Evolutionary conservation across 169 alveolate species (phyloP).

Genomic region (Plasmodium vivax): DNA sequence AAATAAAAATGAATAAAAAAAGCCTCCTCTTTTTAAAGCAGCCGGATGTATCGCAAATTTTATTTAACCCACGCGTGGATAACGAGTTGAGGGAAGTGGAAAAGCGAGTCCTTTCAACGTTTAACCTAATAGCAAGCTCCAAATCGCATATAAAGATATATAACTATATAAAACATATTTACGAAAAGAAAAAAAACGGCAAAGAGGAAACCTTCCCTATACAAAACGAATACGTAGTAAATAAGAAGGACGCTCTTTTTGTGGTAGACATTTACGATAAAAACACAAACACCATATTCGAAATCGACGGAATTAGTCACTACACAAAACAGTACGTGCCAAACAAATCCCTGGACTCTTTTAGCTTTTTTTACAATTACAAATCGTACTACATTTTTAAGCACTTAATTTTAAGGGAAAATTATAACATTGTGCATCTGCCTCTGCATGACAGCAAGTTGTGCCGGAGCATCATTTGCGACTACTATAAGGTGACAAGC

Average conservation of each 20-base stretch:
- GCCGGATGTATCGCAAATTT: background rate
- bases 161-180: slow-evolving; percentile 59
- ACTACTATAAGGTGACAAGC: background rate
- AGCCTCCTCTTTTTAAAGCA: slow-evolving; percentile 17
- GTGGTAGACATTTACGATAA: slow-evolving; percentile 72
- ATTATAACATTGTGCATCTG: slow-evolving; percentile 49
- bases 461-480: slow-evolving; percentile 31
- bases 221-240: slow-evolving; percentile 56
- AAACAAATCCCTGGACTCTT: background rate
- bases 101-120: slow-evolving; percentile 24
- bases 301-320: slow-evolving; percentile 62
- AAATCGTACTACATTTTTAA: slow-evolving; percentile 69
- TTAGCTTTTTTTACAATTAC: slow-evolving; percentile 50
- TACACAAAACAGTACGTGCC: slow-evolving; percentile 55
- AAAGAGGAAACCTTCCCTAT: background rate
- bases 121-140: slow-evolving; percentile 39
- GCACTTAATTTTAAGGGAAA: slow-evolving; percentile 42
- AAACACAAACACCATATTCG: slow-evolving; percentile 64
- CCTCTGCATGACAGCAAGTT: slow-evolving; percentile 45
- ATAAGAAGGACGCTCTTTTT: slow-evolving; percentile 30
- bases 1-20: slow-evolving; percentile 26
- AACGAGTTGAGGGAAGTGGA: slow-evolving; percentile 13
- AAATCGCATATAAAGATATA: slow-evolving; percentile 63
- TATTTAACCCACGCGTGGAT: slow-evolving; percentile 4
- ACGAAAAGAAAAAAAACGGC: slow-evolving; percentile 1